phyloP scores from a whole-genome alignment of 805 yeast genomes.

The Zygoascus ofunaensis region DNA sequence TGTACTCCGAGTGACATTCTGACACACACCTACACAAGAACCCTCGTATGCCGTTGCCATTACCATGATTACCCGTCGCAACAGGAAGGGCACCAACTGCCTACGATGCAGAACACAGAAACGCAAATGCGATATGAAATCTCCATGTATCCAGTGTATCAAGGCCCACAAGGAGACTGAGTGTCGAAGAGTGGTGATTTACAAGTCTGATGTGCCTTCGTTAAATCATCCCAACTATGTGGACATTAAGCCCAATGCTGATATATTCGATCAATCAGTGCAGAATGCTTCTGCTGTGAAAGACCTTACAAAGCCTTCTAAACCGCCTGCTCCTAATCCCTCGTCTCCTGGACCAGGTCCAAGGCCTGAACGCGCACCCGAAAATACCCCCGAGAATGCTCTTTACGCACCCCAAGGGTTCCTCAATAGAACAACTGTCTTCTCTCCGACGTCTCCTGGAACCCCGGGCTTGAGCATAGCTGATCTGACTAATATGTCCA shows the following conservation, averaged over 20 bases:
- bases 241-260: not conserved
- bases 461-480: too few relatives aligned
- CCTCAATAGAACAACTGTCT: not conserved
- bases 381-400: not conserved
- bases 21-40: too few relatives aligned
- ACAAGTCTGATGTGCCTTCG: not conserved
- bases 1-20: too few relatives aligned
- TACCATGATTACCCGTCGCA: too few relatives aligned
- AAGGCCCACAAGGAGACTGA: not conserved
- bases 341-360: not conserved
- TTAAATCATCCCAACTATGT: too few relatives aligned
- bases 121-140: constrained; percentile 1
- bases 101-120: not conserved
- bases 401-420: not conserved
- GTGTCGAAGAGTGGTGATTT: not conserved
- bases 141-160: not conserved
- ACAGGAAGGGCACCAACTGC: constrained; percentile 3
- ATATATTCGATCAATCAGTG: not conserved
- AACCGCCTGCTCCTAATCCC: not conserved
- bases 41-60: too few relatives aligned
- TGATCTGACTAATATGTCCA: too few relatives aligned
- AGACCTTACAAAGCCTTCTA: not conserved
- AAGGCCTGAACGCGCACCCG: not conserved
- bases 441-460: not conserved
- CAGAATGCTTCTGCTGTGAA: not conserved